Conservation (phyloP, 352 stramenopile species). For the Phytophthora pinifolia region DNA sequence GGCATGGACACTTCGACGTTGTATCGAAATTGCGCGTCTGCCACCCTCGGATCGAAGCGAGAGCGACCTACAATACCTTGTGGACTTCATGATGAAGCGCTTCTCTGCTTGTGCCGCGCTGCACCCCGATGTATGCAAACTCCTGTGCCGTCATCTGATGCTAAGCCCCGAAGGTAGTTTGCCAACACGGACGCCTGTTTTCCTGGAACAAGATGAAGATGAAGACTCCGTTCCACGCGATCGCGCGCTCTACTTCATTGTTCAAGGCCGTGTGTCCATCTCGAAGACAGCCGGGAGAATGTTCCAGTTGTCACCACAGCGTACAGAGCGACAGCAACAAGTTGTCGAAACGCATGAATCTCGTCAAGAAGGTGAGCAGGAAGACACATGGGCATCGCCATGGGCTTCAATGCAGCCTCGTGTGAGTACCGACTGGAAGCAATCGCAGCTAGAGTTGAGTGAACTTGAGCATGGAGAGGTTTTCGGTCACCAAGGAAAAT, state of each 20-base stretch:
- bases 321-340: conserved; percentile 3
- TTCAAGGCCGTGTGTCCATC: conserved; percentile 27
- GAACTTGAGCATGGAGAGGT: conserved; percentile 27
- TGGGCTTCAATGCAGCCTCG: neutral
- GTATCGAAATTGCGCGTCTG: conserved; percentile 29
- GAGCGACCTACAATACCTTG: conserved; percentile 42
- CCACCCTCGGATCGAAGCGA: conserved; percentile 23
- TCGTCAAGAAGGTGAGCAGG: conserved; percentile 1
- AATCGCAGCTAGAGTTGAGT: conserved; percentile 29
- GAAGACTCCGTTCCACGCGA: too few relatives aligned
- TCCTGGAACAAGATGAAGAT: conserved; percentile 29
- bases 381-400: conserved; percentile 19
- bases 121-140: conserved; percentile 34
- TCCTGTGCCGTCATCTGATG: conserved; percentile 37
- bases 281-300: conserved; percentile 27
- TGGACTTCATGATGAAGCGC: conserved; percentile 43
- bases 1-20: conserved; percentile 25
- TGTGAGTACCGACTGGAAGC: conserved; percentile 19
- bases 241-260: conserved; percentile 28
- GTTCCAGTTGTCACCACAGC: conserved; percentile 21
- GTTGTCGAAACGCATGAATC: conserved; percentile 3
- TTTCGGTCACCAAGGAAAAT: conserved; percentile 36
- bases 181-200: conserved; percentile 28
- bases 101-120: conserved; percentile 46
- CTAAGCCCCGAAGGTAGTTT: conserved; percentile 22